Percentiles rank a stretch among this genome's conserved stretches.
Conservation (phyloP, 2,329 filamentous ascomycete genomes). For the Scedosporium minutisporum region DNA sequence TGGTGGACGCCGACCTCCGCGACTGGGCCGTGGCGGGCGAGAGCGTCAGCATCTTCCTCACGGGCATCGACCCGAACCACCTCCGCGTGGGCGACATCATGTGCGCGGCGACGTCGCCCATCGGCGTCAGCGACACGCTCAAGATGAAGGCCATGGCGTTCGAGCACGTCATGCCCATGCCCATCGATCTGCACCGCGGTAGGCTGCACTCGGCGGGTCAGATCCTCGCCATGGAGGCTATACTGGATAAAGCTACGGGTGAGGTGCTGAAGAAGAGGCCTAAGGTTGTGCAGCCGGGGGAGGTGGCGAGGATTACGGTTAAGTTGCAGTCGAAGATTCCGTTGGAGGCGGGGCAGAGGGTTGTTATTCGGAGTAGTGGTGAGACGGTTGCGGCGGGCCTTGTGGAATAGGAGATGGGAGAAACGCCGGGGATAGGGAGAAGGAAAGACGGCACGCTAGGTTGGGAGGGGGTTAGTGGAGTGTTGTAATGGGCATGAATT, state of each 20-base stretch:
- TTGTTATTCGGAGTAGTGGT: constrained; percentile 73
- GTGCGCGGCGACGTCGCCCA: constrained; percentile 59
- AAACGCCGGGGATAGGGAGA: too few relatives aligned
- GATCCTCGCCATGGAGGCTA: constrained; percentile 61
- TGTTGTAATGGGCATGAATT: too few relatives aligned
- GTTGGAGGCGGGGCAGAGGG: constrained; percentile 66
- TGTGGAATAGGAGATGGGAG: constrained; percentile 47
- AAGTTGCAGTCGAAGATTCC: constrained; percentile 67
- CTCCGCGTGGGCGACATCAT: constrained; percentile 78
- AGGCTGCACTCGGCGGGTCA: constrained; percentile 69
- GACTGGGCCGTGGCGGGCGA: constrained; percentile 94
- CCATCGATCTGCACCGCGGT: constrained; percentile 80
- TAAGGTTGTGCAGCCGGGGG: constrained; percentile 70
- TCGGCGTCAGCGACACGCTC: constrained; percentile 63
- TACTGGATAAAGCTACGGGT: constrained; percentile 71
- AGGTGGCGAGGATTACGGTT: constrained; percentile 67
- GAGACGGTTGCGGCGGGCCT: constrained; percentile 82
- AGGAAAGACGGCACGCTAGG: neutral
- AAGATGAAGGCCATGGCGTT: constrained; percentile 81
- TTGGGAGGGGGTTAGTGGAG: neutral
- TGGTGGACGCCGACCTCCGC: constrained; percentile 60
- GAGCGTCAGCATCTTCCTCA: constrained; percentile 73
- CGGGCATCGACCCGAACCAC: constrained; percentile 75
- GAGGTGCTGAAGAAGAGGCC: constrained; percentile 73
- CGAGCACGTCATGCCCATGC: constrained; percentile 80